Base-by-base conservation (phyloP, 805 yeast genomes). In the Saccharomycopsis fermentans region DNA sequence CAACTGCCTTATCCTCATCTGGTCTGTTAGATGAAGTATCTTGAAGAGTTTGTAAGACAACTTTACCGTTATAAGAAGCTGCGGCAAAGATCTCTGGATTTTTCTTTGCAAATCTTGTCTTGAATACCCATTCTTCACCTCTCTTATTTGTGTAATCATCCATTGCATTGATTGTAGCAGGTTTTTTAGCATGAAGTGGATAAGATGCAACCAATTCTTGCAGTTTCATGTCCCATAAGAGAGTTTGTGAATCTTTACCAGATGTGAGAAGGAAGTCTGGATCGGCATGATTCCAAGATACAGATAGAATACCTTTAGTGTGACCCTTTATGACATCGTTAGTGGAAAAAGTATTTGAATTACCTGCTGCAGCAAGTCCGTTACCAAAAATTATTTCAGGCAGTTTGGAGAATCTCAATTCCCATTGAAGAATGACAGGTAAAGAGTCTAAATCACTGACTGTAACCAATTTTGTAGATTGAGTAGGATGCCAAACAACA, bases 401-500 rank as follows among this genome's bases (percentile, higher is more conserved):
- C n/a, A 86, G 89, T 67, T 87, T 86, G 32, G 96, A 83, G 69
- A 94, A 92, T 71, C 97, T 82, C 68, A 94, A 78, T 74, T 94
- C 97, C 99, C 99, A 94, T 16, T 92, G 77, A 63, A 90, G 73
- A 57, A 94, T 83, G 35, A 87, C 79, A 12, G 99, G 96, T 55
- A 82, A 81, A 21, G 78, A 75, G 70, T 91, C 97, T 59, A 82
- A 81, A 61, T 86, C 90, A 32, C 94, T 84, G 29, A 96, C 96
- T 27, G 98, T 92, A 29, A 87, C 83, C 60, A 94, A 80, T 69
- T 82, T 86, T 16, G 98, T 92, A 59, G 92, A 82, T 72, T 84
- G 85, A 51, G 79, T 73, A 58, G 99, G 99, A 71, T 94, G 97
- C 99, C 99, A 94, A 59, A 86, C 90, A 14, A 94, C 95, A 61